Conservation (phyloP, 768 basidiomycete genomes). For the Phlegmacium glaucopus region DNA sequence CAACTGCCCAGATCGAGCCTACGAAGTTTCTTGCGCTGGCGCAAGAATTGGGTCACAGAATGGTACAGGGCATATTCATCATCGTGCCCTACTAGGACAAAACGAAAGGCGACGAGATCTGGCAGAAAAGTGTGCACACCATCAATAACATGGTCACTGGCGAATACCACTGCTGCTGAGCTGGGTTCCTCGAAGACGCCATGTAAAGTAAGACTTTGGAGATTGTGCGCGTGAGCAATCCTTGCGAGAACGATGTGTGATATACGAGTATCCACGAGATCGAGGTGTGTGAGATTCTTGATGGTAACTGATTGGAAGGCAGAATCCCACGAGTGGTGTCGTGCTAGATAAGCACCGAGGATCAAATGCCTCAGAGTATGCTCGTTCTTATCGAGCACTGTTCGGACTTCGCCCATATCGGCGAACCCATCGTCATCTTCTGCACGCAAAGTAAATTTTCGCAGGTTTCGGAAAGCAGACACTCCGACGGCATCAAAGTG, state of each 20-base stretch:
- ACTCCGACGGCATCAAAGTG: conserved; percentile 73
- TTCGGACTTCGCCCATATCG: conserved; percentile 64
- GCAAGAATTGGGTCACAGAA: conserved; percentile 52
- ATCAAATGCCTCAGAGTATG: conserved; percentile 56
- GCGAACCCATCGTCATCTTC: conserved; percentile 72
- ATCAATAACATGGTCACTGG: conserved; percentile 57
- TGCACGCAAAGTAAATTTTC: conserved; percentile 64
- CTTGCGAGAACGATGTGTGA: conserved; percentile 60
- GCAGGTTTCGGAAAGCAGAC: conserved; percentile 55
- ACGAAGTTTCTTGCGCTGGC: conserved; percentile 43
- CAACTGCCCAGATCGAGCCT: conserved; percentile 62
- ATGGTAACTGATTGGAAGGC: conserved; percentile 63
- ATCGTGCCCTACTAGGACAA: conserved; percentile 62
- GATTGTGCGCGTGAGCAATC: conserved; percentile 58
- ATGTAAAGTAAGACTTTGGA: conserved; percentile 62
- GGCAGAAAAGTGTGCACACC: conserved; percentile 59
- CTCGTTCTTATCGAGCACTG: conserved; percentile 59
- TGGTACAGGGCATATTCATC: conserved; percentile 50
- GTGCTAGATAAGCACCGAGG: conserved; percentile 65
- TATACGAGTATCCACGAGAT: conserved; percentile 68
- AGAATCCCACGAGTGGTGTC: conserved; percentile 64
- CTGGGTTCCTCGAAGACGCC: conserved; percentile 60
- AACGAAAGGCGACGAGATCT: conserved; percentile 58
- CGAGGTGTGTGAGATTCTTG: conserved; percentile 63
- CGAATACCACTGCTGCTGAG: conserved; percentile 57